Conservation (phyloP, 345 rosid species). For the Lagerstroemia speciosa region DNA sequence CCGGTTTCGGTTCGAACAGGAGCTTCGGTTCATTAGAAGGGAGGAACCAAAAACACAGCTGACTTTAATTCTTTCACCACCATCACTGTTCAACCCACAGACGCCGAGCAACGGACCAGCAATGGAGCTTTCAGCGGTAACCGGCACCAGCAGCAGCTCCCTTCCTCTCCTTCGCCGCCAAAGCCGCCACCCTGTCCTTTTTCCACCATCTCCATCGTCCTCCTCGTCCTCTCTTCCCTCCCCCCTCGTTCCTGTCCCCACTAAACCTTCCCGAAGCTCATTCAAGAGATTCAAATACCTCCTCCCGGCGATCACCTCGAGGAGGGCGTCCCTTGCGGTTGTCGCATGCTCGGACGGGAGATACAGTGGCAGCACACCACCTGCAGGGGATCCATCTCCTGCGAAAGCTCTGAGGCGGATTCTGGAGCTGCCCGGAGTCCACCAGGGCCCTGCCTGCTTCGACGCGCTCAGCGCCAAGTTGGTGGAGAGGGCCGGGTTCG, state of each 20-base stretch:
- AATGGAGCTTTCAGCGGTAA: slow-evolving; percentile 1
- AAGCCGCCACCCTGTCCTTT: neutral
- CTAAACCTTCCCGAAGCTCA: neutral
- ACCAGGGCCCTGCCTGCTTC: slow-evolving; percentile 90
- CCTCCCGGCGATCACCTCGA: slow-evolving; percentile 1
- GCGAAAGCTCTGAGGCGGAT: slow-evolving; percentile 37
- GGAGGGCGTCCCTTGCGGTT: neutral
- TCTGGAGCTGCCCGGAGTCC: slow-evolving; percentile 61
- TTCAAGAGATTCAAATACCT: neutral
- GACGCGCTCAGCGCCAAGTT: slow-evolving; percentile 93
- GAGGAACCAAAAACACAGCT: no score
- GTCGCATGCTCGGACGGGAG: neutral
- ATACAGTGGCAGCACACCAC: neutral
- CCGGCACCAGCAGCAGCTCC: neutral
- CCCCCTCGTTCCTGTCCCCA: neutral
- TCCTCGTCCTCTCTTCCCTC: neutral
- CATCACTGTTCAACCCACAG: neutral
- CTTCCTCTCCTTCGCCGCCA: slow-evolving; percentile 1
- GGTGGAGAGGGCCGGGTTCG: slow-evolving; percentile 67
- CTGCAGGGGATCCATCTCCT: slow-evolving; percentile 3
- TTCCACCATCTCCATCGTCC: neutral
- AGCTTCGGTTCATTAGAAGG: no score
- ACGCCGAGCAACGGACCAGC: neutral
- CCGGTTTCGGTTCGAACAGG: no score
- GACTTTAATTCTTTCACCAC: neutral